A percentile compares a stretch with the other conserved stretches of the same genome.
Conservation (phyloP, 345 rosid species). For the Physaria fendleri region DNA sequence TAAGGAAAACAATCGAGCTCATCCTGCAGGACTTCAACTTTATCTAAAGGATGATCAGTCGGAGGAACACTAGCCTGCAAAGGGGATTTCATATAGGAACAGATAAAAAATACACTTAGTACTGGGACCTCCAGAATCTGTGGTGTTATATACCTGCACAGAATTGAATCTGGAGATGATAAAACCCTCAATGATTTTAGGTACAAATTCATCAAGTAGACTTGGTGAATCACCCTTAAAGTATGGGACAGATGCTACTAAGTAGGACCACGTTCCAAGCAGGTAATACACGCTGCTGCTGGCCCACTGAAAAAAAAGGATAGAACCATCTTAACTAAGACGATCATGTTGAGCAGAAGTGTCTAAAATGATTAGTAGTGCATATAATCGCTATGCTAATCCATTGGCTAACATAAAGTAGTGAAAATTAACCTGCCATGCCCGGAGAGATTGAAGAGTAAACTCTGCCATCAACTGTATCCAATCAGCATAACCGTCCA, state of each 20-base stretch:
- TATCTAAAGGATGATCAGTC: constrained; percentile 88
- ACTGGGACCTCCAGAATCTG: neutral
- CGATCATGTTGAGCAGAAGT: neutral
- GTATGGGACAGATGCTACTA: constrained; percentile 90
- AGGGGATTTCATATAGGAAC: neutral
- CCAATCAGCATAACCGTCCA: constrained; percentile 98
- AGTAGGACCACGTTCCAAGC: constrained; percentile 92
- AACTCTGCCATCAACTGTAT: constrained; percentile 94
- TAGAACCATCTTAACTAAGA: constrained; percentile 1
- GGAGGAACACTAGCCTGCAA: constrained; percentile 69
- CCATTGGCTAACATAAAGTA: neutral
- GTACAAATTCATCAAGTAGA: constrained; percentile 94
- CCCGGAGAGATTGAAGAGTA: constrained; percentile 86
- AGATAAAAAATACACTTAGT: neutral
- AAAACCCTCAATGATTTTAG: constrained; percentile 94
- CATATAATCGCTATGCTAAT: neutral
- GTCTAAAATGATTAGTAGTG: neutral
- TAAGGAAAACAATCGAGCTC: constrained; percentile 97
- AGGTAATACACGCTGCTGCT: constrained; percentile 99
- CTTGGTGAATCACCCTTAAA: constrained; percentile 97
- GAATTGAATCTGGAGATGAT: constrained; percentile 93
- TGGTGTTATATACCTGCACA: constrained; percentile 54
- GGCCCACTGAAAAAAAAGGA: constrained; percentile 72
- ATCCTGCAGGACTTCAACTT: constrained; percentile 97
- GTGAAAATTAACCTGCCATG: constrained; percentile 78